Evolutionary conservation across 331 rosid species (phyloP), one percentile per base, ranked within the genome.

Genomic region (Spiraea crenata): DNA sequence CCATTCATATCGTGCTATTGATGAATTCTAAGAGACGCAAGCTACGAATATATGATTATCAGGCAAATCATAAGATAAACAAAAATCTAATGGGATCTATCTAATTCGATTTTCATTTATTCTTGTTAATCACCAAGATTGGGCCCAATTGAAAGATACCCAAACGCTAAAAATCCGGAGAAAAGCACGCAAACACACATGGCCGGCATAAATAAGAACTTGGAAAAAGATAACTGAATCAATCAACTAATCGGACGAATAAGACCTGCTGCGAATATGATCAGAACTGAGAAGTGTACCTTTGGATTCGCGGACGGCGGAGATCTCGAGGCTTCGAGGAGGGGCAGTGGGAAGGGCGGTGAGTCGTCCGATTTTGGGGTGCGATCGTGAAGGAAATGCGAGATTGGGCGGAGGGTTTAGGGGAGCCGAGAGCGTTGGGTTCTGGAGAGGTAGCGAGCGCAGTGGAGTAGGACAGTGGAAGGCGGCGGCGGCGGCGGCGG

Each of bases 301-400:
- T 84, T 39, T 80, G 41, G 82, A 57, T 42, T 81, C 84, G 38
- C 72, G 82, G 45, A 38, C 17, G 69, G 86, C 81, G 63, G 74
- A 82, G 74, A 81, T 63, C 76, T 75, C 69, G 82, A 83, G 68
- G 9, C 50, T 7, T 35, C 50, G 79, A 68, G 7, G 80, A 69
- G 63, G 65, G 9, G 74, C 74, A 70, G 45, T 63, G 63, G 74
- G 85, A 76, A 72, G 74, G 67, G 34, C 65, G 44, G 37, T 0
- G 16, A 57, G 62, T 1, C 62, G 40, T 13, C 63, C 31, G 31
- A 25, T 64, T 19, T 64, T 17, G 81, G 81, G 41, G 10, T 48
- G 81, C 11, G 65, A 71, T 41, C 57, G 69, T 79, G 57, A 46
- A 10, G 87, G 83, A 47, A 86, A 77, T 15, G 93, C 76, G 57